A percentile compares a stretch with the other conserved stretches of the same genome.
Evolutionary conservation across 2,329 filamentous ascomycete genomes (phyloP).

Genomic region (Thielaviopsis cerberus): DNA sequence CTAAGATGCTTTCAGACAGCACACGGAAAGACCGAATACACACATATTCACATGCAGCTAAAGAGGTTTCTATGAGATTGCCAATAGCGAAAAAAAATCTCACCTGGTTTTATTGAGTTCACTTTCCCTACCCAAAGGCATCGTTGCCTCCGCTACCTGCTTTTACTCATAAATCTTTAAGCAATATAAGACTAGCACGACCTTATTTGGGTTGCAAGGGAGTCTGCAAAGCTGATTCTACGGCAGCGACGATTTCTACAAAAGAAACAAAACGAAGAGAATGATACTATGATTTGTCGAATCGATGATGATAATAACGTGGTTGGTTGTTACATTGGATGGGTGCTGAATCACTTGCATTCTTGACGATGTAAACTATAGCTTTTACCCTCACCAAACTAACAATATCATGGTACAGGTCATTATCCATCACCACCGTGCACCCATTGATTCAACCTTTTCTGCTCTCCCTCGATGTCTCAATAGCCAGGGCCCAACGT

Average conservation of each 20-base stretch:
- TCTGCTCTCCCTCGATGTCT: not conserved
- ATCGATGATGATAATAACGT: not conserved
- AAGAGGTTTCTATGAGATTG: not conserved
- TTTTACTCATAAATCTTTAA: not conserved
- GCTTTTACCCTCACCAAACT: not conserved
- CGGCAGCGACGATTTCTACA: not conserved
- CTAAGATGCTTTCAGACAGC: not conserved
- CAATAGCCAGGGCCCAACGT: not conserved
- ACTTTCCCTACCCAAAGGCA: not conserved
- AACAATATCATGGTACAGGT: not conserved
- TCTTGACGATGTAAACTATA: not conserved
- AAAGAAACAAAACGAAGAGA: not conserved
- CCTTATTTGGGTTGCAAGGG: not conserved
- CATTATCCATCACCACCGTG: not conserved
- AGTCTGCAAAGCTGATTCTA: not conserved
- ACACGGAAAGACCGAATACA: slow-evolving; percentile 1
- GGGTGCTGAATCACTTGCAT: not conserved
- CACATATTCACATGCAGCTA: not conserved
- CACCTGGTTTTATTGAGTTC: not conserved
- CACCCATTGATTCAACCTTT: not conserved
- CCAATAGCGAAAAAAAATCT: not conserved
- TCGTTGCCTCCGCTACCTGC: not conserved
- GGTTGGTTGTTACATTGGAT: not conserved
- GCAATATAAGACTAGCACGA: not conserved
- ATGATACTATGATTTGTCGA: not conserved